Evolutionary conservation across 345 rosid species (phyloP), one percentile per base, ranked within the genome.

Genomic region (Adansonia digitata): DNA sequence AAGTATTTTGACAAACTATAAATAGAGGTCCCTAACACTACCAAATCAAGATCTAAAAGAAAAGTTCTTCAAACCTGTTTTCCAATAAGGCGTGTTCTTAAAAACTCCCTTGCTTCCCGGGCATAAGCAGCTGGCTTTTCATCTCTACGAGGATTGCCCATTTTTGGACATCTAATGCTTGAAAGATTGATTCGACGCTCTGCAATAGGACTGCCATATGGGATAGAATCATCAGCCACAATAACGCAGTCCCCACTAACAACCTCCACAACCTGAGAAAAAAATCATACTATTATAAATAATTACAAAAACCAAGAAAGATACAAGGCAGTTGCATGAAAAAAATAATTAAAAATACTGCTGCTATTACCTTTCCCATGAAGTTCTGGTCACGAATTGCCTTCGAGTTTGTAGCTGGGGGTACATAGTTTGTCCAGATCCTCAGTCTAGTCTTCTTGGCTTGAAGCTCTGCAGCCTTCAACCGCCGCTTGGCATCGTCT

Each of bases 111-210:
- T 2, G 98, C 98, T 80, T 93, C 99, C 69, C 94, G 88, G 18
- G 99, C 99, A 85, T 88, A 89, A 64, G 93, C 90, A 61, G 94
- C 99, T 46, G 98, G 95, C 80, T 90, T 93, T 80, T 90, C 97
- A 29, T 93, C 97, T 80, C 85, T 89, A 20, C 97, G 93, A 56
- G 94, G 92, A 83, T 93, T 90, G 15, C 97, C 94, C 76, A 93
- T 85, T 85, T 90, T 96, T 42, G 99, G 99, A 75, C 92, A 85
- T 75, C 91, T 89, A 49, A 96, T 96, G 80, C 98, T 96, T 24
- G 99, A 67, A 67, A 67, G 55, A 26, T 67, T 67, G 37, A 67
- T 39, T 67, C 71, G 39, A 39, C 71, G 71, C 22, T 67, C 71
- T 3, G 71, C 71, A 42, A 65, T 51, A 65, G 70, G 51, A 45